Conservation (phyloP, 148 eudicot genomes). For the Diospyros kaki region DNA sequence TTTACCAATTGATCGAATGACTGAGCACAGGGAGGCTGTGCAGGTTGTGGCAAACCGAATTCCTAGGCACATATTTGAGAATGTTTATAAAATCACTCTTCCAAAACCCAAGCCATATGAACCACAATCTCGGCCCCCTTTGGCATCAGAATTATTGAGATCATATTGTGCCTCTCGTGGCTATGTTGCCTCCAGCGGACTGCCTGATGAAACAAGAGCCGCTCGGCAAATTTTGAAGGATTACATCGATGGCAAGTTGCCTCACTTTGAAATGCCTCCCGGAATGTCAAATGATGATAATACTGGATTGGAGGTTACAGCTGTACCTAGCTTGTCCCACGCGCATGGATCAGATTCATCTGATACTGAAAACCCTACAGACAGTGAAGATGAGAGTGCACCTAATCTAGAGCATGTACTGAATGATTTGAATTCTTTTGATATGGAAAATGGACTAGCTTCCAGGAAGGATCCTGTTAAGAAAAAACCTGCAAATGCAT, state of each 20-base stretch:
- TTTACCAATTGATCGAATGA: conserved; percentile 87
- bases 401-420: conserved; percentile 49
- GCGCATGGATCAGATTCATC: conserved; percentile 47
- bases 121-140: conserved; percentile 69
- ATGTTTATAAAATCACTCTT: conserved; percentile 62
- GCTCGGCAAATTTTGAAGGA: conserved; percentile 83
- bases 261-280: conserved; percentile 81
- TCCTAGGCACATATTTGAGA: conserved; percentile 55
- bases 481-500: conserved; percentile 44
- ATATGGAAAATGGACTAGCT: conserved; percentile 58
- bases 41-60: conserved; percentile 87
- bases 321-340: conserved; percentile 24
- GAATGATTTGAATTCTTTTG: conserved; percentile 74
- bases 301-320: conserved; percentile 11
- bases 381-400: conserved; percentile 29
- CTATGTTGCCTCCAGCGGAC: conserved; percentile 77
- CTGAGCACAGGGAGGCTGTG: conserved; percentile 85
- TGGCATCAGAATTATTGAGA: conserved; percentile 77
- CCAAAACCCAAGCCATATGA: conserved; percentile 95
- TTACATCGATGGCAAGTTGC: conserved; percentile 88
- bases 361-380: conserved; percentile 34
- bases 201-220: conserved; percentile 90
- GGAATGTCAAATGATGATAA: conserved; percentile 44
- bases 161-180: conserved; percentile 96
- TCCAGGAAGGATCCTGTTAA: conserved; percentile 27